Percentiles rank a stretch among this genome's conserved stretches.
phyloP scores from a whole-genome alignment of 768 basidiomycete species.

The Suillus paluster region DNA sequence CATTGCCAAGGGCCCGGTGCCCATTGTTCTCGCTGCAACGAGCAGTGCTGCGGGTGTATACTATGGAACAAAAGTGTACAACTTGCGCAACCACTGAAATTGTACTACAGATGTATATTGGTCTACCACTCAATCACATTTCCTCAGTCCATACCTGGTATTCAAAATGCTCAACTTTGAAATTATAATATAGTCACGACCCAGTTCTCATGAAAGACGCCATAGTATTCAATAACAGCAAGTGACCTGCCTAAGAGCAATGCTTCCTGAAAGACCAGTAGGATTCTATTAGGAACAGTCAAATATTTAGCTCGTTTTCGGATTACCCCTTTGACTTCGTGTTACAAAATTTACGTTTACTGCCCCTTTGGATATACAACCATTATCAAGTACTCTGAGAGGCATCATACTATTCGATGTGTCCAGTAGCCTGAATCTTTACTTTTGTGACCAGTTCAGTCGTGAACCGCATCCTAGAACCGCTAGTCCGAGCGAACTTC shows the following conservation, averaged over 20 bases:
- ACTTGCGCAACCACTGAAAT: conserved; percentile 25
- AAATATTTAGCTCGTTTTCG: too few relatives aligned
- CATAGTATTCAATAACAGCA: too few relatives aligned
- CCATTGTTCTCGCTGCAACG: conserved; percentile 62
- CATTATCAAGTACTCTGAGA: neutral
- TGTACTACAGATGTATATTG: neutral
- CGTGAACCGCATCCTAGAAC: neutral
- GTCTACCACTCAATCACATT: neutral
- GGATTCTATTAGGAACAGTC: too few relatives aligned
- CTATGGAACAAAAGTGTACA: conserved; percentile 65
- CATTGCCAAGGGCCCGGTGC: conserved; percentile 74
- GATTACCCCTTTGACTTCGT: too few relatives aligned
- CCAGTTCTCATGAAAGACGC: too few relatives aligned
- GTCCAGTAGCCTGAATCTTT: neutral
- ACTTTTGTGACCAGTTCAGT: neutral
- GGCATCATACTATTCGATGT: neutral
- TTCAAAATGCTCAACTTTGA: neutral
- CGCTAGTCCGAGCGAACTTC: neutral
- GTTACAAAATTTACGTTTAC: too few relatives aligned
- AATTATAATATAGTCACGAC: too few relatives aligned
- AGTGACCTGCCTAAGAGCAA: too few relatives aligned
- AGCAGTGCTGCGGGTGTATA: conserved; percentile 65
- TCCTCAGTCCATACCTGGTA: neutral
- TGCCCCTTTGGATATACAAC: neutral
- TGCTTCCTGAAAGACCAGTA: too few relatives aligned